phyloP scores from a whole-genome alignment of 139 green algal species.

The Micractinium conductrix region DNA sequence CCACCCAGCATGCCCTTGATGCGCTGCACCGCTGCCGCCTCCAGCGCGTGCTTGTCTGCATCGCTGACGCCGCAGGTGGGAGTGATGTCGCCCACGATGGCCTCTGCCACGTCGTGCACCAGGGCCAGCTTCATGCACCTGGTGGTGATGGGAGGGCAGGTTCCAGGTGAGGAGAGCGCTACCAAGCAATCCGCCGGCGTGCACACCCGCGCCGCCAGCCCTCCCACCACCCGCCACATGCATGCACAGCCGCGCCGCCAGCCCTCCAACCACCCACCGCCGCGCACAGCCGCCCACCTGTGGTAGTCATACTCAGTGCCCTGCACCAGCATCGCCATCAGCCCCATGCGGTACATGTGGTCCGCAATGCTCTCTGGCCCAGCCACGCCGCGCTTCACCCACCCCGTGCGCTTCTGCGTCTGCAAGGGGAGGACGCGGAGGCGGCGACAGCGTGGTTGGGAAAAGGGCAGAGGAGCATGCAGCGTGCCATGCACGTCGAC shows the following conservation, averaged over 20 bases:
- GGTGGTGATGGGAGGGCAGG: background rate
- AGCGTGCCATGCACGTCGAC: background rate
- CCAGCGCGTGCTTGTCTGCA: slow-evolving; percentile 81
- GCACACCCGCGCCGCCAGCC: background rate
- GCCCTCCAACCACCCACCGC: background rate
- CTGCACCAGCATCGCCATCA: slow-evolving; percentile 85
- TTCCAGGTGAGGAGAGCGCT: background rate
- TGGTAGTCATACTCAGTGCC: slow-evolving; percentile 46
- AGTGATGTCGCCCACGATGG: slow-evolving; percentile 95
- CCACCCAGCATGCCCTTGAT: slow-evolving; percentile 80
- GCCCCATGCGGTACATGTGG: slow-evolving; percentile 95
- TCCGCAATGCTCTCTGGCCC: slow-evolving; percentile 92
- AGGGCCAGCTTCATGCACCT: slow-evolving; percentile 91
- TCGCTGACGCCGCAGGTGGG: slow-evolving; percentile 75
- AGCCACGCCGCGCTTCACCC: slow-evolving; percentile 79
- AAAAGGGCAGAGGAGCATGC: background rate
- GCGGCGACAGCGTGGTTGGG: background rate
- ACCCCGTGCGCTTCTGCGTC: slow-evolving; percentile 88
- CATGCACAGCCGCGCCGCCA: background rate
- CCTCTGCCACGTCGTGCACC: slow-evolving; percentile 94
- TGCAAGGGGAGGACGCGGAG: slow-evolving; percentile 37
- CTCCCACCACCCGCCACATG: too few species aligned
- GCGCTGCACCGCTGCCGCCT: slow-evolving; percentile 74
- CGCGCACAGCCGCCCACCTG: background rate
- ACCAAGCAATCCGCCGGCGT: background rate